These are phyloP conservation scores for Oryza rufipogon DNA, from an alignment of 176 grass and related monocot species.

Conservation along the genomic window DNA sequence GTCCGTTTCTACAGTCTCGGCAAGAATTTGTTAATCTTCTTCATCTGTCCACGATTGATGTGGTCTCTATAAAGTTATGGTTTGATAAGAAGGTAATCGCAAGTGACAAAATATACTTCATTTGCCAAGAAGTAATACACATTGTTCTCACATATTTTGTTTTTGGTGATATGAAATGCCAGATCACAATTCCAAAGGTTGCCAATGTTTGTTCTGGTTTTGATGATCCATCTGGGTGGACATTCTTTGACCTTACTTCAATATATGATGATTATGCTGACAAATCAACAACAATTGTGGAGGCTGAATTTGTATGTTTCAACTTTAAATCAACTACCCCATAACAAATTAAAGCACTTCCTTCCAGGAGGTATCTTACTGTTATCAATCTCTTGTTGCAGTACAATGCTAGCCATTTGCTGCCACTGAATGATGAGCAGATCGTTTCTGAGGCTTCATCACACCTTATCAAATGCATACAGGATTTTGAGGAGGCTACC, in stretches of 20 bases:
- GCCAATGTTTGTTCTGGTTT: slow-evolving; percentile 75
- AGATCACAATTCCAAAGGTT: slow-evolving; percentile 73
- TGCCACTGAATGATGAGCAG: slow-evolving; percentile 64
- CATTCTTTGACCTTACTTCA: slow-evolving; percentile 79
- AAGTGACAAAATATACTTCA: neutral
- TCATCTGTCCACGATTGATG: slow-evolving; percentile 58
- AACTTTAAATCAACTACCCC: slow-evolving; percentile 23
- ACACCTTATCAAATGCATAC: slow-evolving; percentile 63
- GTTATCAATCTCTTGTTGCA: slow-evolving; percentile 35
- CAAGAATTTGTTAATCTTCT: slow-evolving; percentile 77
- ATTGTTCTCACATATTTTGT: neutral
- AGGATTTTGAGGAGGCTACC: slow-evolving; percentile 70
- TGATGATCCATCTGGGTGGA: slow-evolving; percentile 76
- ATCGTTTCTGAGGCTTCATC: slow-evolving; percentile 60
- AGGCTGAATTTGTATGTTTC: slow-evolving; percentile 83
- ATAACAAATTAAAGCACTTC: neutral
- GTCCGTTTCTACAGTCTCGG: slow-evolving; percentile 55
- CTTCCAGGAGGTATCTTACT: slow-evolving; percentile 29
- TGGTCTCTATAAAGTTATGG: slow-evolving; percentile 83
- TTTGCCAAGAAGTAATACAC: slow-evolving; percentile 13
- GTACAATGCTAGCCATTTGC: slow-evolving; percentile 68
- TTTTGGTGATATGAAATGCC: slow-evolving; percentile 32
- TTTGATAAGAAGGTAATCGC: slow-evolving; percentile 75
- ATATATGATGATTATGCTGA: slow-evolving; percentile 74
- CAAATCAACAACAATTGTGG: slow-evolving; percentile 66